Evolutionary conservation across 2,329 filamentous ascomycete species (phyloP).

Genomic region (Curvularia eragrostidis): DNA sequence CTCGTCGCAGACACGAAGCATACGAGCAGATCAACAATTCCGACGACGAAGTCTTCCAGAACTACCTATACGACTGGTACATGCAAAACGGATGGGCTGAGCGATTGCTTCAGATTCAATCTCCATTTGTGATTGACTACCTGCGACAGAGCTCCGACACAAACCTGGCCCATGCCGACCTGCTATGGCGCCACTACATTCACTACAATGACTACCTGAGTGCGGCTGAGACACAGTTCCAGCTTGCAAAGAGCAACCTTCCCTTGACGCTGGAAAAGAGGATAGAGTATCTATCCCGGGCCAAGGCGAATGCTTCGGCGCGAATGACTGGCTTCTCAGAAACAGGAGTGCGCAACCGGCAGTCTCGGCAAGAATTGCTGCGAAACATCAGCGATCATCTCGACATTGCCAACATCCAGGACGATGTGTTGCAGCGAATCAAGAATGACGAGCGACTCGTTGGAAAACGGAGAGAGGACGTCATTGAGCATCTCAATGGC

Average conservation of each 20-base stretch:
- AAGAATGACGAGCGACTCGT: slow-evolving; percentile 74
- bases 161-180: slow-evolving; percentile 80
- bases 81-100: slow-evolving; percentile 83
- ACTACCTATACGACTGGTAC: slow-evolving; percentile 98
- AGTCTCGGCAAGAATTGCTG: slow-evolving; percentile 82
- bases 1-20: slow-evolving; percentile 83
- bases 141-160: slow-evolving; percentile 76
- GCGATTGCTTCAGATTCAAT: slow-evolving; percentile 82
- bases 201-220: slow-evolving; percentile 84
- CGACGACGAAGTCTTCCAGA: slow-evolving; percentile 92
- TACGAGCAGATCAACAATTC: slow-evolving; percentile 90
- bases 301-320: slow-evolving; percentile 90
- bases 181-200: slow-evolving; percentile 91
- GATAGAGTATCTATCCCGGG: slow-evolving; percentile 87
- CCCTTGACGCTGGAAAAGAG: slow-evolving; percentile 79
- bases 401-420: slow-evolving; percentile 93
- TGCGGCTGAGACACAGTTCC: slow-evolving; percentile 83
- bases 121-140: slow-evolving; percentile 85
- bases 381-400: slow-evolving; percentile 85
- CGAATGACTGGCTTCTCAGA: slow-evolving; percentile 74
- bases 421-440: slow-evolving; percentile 83
- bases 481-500: slow-evolving; percentile 75
- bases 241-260: slow-evolving; percentile 85
- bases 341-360: slow-evolving; percentile 58
- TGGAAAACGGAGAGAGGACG: slow-evolving; percentile 66